phyloP scores from a whole-genome alignment of 2,329 filamentous ascomycete genomes.

The Fonsecaea erecta region DNA sequence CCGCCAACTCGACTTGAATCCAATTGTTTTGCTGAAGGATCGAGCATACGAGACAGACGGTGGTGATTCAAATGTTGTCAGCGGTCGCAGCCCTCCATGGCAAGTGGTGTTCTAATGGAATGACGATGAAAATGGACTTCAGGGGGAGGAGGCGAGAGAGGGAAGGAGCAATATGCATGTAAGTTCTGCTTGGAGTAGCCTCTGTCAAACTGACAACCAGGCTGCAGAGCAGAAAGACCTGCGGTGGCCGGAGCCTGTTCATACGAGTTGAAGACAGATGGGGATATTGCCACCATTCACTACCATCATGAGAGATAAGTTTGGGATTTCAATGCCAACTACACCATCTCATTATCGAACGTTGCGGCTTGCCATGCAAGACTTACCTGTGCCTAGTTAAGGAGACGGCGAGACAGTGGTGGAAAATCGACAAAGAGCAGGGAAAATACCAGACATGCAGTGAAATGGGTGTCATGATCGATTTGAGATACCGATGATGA shows the following conservation, averaged over 20 bases:
- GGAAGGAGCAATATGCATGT: neutral
- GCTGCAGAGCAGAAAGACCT: neutral
- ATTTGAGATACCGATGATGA: neutral
- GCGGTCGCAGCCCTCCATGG: neutral
- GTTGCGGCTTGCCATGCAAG: neutral
- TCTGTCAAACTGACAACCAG: neutral
- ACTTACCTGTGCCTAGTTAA: neutral
- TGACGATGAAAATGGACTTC: neutral
- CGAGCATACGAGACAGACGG: neutral
- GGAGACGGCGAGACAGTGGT: neutral
- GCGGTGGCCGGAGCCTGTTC: neutral
- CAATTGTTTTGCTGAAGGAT: neutral
- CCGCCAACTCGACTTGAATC: neutral
- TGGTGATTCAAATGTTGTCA: neutral
- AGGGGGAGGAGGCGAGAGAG: neutral
- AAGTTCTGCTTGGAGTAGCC: neutral
- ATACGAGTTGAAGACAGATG: neutral
- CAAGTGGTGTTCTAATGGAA: neutral
- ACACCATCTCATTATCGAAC: neutral
- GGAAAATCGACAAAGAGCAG: neutral
- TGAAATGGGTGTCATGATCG: neutral
- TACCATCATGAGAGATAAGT: neutral
- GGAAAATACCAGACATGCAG: neutral
- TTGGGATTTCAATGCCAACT: neutral
- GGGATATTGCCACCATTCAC: neutral